These are phyloP conservation scores for Albugo candida DNA, from an alignment of 352 stramenopile species.

Conservation along the genomic window DNA sequence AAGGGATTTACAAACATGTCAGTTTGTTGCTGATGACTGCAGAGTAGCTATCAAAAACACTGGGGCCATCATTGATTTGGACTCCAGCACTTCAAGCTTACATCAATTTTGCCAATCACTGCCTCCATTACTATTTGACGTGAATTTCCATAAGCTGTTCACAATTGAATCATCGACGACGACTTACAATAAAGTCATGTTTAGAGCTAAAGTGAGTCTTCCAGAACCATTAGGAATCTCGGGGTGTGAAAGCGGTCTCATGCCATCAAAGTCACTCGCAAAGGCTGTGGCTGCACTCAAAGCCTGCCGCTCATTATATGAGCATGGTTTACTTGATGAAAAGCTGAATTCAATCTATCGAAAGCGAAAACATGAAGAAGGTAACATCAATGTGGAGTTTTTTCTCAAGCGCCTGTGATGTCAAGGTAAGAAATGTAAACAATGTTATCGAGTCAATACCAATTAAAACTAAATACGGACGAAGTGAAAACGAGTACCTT, in stretches of 20 bases:
- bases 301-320: conserved; percentile 33
- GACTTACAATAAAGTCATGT: conserved; percentile 10
- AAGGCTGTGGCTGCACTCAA: conserved; percentile 35
- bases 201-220: conserved; percentile 19
- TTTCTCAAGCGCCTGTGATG: background rate
- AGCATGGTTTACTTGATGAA: conserved; percentile 27
- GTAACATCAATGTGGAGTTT: background rate
- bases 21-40: conserved; percentile 11
- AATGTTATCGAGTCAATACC: too few relatives aligned
- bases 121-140: conserved; percentile 23
- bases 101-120: conserved; percentile 68
- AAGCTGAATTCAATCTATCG: conserved; percentile 63
- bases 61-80: conserved; percentile 45
- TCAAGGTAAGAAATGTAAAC: too few relatives aligned
- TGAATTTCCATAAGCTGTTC: conserved; percentile 38
- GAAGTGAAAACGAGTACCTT: background rate
- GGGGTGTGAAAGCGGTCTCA: conserved; percentile 21
- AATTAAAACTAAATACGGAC: too few relatives aligned
- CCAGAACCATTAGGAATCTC: conserved; percentile 28
- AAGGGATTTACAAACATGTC: conserved; percentile 14
- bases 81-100: conserved; percentile 47
- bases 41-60: conserved; percentile 25
- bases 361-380: conserved; percentile 15
- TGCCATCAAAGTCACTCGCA: conserved; percentile 32
- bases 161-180: conserved; percentile 2